phyloP scores from a whole-genome alignment of 139 green algal genomes.

The Chlorella sp. region DNA sequence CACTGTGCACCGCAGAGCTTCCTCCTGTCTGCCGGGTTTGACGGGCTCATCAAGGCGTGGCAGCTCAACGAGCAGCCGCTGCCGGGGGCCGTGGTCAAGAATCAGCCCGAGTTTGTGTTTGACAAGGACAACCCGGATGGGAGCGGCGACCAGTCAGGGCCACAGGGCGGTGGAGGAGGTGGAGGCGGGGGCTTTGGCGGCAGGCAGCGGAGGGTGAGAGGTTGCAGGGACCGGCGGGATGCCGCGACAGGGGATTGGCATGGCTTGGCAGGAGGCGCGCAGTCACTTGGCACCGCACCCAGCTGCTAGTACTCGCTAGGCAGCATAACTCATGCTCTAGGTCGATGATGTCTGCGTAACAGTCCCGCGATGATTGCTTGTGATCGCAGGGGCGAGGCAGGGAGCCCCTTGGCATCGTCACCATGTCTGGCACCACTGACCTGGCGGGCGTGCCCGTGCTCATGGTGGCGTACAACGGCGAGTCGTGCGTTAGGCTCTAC shows the following conservation, averaged over 20 bases:
- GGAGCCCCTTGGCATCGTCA: conserved; percentile 15
- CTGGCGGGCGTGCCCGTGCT: conserved; percentile 6
- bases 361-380: no score
- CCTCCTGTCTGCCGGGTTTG: conserved; percentile 22
- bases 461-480: conserved; percentile 13
- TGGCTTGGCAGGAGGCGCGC: background rate
- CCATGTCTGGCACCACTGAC: conserved; percentile 16
- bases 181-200: background rate
- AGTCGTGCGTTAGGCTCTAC: conserved; percentile 12
- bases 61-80: conserved; percentile 13
- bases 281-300: no score
- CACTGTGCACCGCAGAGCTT: conserved; percentile 18
- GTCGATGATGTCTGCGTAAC: no score
- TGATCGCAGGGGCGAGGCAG: no score
- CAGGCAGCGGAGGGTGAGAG: background rate
- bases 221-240: background rate
- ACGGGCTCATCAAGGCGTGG: conserved; percentile 36
- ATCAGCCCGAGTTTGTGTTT: conserved; percentile 13
- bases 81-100: conserved; percentile 21
- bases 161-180: background rate
- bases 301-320: no score
- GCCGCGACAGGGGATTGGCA: background rate
- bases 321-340: no score
- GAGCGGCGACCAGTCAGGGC: background rate
- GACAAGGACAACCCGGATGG: conserved; percentile 16